Evolutionary conservation across 345 rosid species (phyloP), one percentile per base, ranked within the genome.

Genomic region (Laguncularia racemosa): DNA sequence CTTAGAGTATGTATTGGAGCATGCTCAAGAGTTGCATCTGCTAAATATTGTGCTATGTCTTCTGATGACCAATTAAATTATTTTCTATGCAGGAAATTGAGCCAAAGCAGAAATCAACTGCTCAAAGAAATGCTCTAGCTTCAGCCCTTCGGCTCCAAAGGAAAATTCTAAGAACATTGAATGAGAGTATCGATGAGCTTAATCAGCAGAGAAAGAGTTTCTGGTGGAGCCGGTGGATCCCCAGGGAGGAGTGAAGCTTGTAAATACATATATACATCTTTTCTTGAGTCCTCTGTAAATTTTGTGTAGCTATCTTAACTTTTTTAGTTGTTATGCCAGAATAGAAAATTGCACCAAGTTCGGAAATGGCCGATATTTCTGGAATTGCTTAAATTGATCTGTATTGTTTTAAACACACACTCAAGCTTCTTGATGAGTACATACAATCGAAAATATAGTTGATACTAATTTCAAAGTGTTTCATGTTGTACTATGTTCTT

Each of bases 191-290:
- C 70, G 92, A 85, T n/a, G 97, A 81, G 71, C 82, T 93, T 15
- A 82, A 70, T 71, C 64, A 66, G 60, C 84, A 82, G 44, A 67
- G 86, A 49, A 87, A 79, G 84, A 89, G 91, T 68, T 38, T 89
- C 3, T 93, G 99, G 97, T 89, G 96, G 96, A 89, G 85, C 74
- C 67, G 96, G 73, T 93, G 99, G 97, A 93, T 89, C 76, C 97
- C 95, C 12, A 79, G 70, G 66, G 87, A 93, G 70, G 95, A 89
- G 61, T 87, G 79, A 85, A 71, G 43, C 48, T 33, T 66, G 73
- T 68, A 65, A 46, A 57, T 74, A 67, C 28, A 23, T 54, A 55
- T 50, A 45, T 17, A 23, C 50, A 5, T 23, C 20, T 28, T 40
- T 20, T 14, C 5, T 23, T 20, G 40, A 33, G 40, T 18, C 20